A percentile compares a stretch with the other conserved stretches of the same genome.
These are phyloP conservation scores for Antarctomyces pellizariae DNA, from an alignment of 495 filamentous ascomycete genomes.

Conservation along the genomic window DNA sequence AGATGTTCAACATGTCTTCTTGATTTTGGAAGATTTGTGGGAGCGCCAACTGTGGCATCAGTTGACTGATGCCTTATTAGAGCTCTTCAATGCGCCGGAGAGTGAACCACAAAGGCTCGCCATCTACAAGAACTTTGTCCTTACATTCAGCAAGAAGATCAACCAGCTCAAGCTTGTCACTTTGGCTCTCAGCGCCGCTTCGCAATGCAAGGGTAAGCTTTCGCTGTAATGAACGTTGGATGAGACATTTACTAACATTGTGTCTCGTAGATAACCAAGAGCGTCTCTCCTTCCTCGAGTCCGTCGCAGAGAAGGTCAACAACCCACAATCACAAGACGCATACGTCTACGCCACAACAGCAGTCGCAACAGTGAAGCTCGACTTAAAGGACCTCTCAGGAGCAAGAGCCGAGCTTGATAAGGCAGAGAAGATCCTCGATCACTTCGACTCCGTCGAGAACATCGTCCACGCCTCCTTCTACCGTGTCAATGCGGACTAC, in stretches of 20 bases:
- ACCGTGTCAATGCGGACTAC: conserved; percentile 85
- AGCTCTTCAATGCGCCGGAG: conserved; percentile 66
- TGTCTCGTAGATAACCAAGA: conserved; percentile 64
- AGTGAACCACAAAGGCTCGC: conserved; percentile 67
- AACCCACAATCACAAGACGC: conserved; percentile 86
- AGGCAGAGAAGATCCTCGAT: conserved; percentile 70
- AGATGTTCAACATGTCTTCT: conserved; percentile 66
- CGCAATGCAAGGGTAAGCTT: conserved; percentile 58
- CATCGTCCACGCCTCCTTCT: conserved; percentile 90
- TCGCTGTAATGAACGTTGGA: background rate
- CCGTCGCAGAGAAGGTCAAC: conserved; percentile 72
- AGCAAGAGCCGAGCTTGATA: conserved; percentile 65
- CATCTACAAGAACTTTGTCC: conserved; percentile 84
- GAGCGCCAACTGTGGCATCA: conserved; percentile 99
- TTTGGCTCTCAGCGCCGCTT: conserved; percentile 63
- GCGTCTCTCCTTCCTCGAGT: conserved; percentile 64
- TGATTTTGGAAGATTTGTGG: conserved; percentile 92
- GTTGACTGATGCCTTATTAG: conserved; percentile 69
- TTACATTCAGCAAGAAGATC: conserved; percentile 92
- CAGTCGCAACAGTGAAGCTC: conserved; percentile 74
- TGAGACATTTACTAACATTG: conserved; percentile 5
- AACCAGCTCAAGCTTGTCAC: conserved; percentile 94
- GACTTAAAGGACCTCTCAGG: conserved; percentile 49
- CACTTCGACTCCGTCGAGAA: conserved; percentile 88
- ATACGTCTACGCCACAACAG: conserved; percentile 78